Evolutionary conservation across 768 basidiomycete species (phyloP).

Genomic region (Boletus sp.): DNA sequence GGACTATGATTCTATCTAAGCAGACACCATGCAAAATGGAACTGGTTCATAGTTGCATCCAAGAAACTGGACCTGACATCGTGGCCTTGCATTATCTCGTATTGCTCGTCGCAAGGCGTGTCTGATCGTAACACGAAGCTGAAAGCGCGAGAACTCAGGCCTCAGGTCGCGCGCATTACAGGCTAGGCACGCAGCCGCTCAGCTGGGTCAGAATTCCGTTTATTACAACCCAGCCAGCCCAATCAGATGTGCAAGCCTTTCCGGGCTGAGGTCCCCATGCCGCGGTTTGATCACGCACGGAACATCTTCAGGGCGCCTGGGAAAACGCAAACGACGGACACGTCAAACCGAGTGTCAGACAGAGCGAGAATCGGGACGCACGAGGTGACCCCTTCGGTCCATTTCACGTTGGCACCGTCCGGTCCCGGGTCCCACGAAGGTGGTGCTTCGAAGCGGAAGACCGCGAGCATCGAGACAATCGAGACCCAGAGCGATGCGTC

Average conservation of each 20-base stretch:
- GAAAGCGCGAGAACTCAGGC: too few species aligned
- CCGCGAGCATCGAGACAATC: conserved; percentile 21
- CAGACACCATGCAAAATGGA: too few species aligned
- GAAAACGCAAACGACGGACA: neutral
- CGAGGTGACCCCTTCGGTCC: conserved; percentile 22
- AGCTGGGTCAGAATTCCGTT: neutral
- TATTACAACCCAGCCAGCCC: conserved; percentile 5
- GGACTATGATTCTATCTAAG: neutral
- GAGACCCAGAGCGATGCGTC: conserved; percentile 36
- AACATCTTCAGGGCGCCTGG: conserved; percentile 14
- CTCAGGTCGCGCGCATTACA: too few species aligned
- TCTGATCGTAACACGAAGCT: too few species aligned
- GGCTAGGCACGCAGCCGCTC: too few species aligned
- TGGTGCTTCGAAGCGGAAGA: conserved; percentile 15
- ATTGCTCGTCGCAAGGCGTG: too few species aligned
- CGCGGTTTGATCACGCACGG: conserved; percentile 11
- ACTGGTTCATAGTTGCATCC: too few species aligned
- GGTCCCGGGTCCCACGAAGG: conserved; percentile 18
- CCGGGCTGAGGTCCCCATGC: conserved; percentile 1
- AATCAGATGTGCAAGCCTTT: conserved; percentile 15
- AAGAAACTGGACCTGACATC: too few species aligned
- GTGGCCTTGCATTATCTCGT: too few species aligned
- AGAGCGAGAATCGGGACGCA: conserved; percentile 2
- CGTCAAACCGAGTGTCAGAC: neutral
- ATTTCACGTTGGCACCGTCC: conserved; percentile 20